These are phyloP conservation scores for Populus nigra DNA, from an alignment of 345 rosid genomes.

Conservation along the genomic window DNA sequence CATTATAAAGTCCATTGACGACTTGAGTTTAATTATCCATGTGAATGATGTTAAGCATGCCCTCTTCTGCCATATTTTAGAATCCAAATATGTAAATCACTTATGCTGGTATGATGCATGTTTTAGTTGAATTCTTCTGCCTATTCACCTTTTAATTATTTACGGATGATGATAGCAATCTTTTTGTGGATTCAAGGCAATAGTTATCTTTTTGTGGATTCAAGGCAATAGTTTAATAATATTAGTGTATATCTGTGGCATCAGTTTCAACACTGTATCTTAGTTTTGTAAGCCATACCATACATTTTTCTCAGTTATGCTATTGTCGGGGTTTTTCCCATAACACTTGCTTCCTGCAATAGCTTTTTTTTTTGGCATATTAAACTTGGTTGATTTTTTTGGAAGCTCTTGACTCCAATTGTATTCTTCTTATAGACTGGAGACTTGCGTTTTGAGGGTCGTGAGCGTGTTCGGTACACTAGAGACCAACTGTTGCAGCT, in stretches of 20 bases:
- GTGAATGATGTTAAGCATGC: neutral
- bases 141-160: neutral
- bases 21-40: neutral
- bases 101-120: neutral
- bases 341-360: neutral
- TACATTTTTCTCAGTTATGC: neutral
- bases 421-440: conserved; percentile 51
- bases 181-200: neutral
- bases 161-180: neutral
- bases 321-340: neutral
- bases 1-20: neutral
- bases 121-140: neutral
- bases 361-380: neutral
- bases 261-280: neutral
- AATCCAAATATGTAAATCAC: neutral
- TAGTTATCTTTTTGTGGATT: neutral
- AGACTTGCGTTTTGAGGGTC: conserved; percentile 58
- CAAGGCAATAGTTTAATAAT: neutral
- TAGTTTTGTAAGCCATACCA: neutral
- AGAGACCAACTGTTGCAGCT: conserved; percentile 72
- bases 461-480: conserved; percentile 58
- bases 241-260: neutral
- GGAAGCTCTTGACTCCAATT: conserved; percentile 7
- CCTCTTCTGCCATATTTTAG: neutral
- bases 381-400: neutral